Conservation (phyloP, 208 protist genomes). For the Leishmania martiniquensis region DNA sequence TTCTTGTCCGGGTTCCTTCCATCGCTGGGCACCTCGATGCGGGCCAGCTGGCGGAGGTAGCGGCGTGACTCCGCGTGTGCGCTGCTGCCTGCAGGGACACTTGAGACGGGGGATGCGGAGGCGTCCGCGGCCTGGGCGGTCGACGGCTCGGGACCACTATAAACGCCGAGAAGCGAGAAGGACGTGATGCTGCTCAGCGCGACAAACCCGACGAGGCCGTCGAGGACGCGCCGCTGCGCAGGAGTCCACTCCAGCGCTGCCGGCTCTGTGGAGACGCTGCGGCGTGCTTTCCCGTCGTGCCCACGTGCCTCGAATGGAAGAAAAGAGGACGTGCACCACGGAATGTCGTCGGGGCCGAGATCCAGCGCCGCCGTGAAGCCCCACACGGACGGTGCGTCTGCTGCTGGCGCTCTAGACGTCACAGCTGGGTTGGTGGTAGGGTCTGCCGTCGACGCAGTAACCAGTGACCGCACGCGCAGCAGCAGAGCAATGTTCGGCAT, state of each 20-base stretch:
- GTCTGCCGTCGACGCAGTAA: background rate
- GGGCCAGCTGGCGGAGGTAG: slow-evolving; percentile 50
- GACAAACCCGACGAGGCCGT: slow-evolving; percentile 53
- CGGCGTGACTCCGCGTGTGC: background rate
- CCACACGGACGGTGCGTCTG: slow-evolving; percentile 34
- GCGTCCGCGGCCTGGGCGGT: background rate
- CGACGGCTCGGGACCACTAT: slow-evolving; percentile 20
- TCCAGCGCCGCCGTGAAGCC: slow-evolving; percentile 64
- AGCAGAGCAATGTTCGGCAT: slow-evolving; percentile 84
- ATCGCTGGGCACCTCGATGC: slow-evolving; percentile 65
- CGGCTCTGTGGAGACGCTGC: slow-evolving; percentile 11
- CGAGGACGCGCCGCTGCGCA: slow-evolving; percentile 21
- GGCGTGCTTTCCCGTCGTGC: slow-evolving; percentile 3
- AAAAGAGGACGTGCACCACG: slow-evolving; percentile 80
- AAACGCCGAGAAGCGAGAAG: slow-evolving; percentile 63
- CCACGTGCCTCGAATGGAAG: slow-evolving; percentile 37
- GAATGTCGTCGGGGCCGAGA: slow-evolving; percentile 61
- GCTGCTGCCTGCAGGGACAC: background rate
- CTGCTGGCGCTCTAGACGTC: background rate
- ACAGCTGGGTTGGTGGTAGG: background rate
- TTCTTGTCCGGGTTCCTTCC: slow-evolving; percentile 85
- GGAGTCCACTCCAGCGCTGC: slow-evolving; percentile 24
- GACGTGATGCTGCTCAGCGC: slow-evolving; percentile 75
- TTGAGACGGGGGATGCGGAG: background rate
- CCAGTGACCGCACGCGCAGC: slow-evolving; percentile 40